Evolutionary conservation across 1,139 yeast genomes (phyloP).

Genomic region (Suhomyces maxii): DNA sequence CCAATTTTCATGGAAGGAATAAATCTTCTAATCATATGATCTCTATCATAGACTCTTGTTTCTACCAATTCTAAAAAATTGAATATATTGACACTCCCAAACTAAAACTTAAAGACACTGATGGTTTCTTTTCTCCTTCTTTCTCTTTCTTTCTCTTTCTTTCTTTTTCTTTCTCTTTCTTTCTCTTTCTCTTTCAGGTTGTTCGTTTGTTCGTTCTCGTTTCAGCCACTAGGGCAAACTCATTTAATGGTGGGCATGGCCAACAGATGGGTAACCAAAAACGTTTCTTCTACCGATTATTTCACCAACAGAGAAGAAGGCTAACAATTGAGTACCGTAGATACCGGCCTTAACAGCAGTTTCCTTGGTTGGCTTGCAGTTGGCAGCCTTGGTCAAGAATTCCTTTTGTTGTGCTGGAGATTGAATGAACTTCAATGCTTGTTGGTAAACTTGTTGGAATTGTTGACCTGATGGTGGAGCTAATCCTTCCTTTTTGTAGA

Average conservation of each 20-base stretch:
- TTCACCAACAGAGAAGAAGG: constrained; percentile 94
- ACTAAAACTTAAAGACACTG: not conserved
- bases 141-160: not conserved
- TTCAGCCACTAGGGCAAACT: not conserved
- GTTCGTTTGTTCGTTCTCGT: not conserved
- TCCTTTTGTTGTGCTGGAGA: constrained; percentile 50
- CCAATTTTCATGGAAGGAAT: no score
- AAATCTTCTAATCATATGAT: no score
- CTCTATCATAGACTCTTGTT: no score
- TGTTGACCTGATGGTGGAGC: constrained; percentile 86
- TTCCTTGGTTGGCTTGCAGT: constrained; percentile 56
- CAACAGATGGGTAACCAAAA: constrained; percentile 73
- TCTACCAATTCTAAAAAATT: no score
- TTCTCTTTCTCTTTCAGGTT: no score
- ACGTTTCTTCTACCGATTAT: constrained; percentile 92
- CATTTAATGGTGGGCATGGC: constrained; percentile 26
- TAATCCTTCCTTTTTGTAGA: constrained; percentile 87
- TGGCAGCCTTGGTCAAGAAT: constrained; percentile 39
- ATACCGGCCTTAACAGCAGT: constrained; percentile 69
- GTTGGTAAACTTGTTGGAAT: constrained; percentile 73
- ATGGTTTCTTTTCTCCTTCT: not conserved
- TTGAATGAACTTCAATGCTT: constrained; percentile 39
- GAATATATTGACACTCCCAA: no score
- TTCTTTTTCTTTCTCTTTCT: not conserved
- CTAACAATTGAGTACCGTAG: constrained; percentile 80